phyloP scores from a whole-genome alignment of 331 rosid species.

The Pyracantha coccinea region DNA sequence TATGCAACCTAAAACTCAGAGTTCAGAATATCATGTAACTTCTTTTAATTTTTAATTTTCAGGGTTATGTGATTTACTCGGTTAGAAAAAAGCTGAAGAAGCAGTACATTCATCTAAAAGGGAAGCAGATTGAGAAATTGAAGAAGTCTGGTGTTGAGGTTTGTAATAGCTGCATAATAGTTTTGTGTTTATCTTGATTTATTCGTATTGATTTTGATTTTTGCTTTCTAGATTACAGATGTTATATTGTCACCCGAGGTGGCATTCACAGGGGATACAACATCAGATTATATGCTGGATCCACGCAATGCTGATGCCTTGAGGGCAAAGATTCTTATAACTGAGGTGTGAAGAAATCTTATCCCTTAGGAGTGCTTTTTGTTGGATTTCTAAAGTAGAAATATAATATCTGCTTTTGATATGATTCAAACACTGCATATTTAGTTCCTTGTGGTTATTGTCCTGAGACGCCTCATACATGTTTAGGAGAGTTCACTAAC shows the following conservation, averaged over 20 bases:
- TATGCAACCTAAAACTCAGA: neutral
- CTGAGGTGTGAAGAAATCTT: conserved; percentile 51
- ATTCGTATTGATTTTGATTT: conserved; percentile 14
- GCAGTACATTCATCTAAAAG: conserved; percentile 79
- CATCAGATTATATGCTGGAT: conserved; percentile 80
- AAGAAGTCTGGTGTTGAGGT: conserved; percentile 93
- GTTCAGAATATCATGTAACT: neutral
- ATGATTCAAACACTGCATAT: neutral
- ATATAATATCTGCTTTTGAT: neutral
- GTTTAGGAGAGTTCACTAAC: no score
- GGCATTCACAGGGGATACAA: conserved; percentile 98
- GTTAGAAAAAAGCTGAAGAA: conserved; percentile 91
- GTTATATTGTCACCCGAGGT: conserved; percentile 82
- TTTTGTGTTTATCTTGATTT: conserved; percentile 7
- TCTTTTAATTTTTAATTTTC: conserved; percentile 15
- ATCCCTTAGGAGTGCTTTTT: neutral
- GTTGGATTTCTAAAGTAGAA: neutral
- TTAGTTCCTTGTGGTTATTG: neutral
- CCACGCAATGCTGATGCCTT: conserved; percentile 93
- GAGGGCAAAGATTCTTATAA: conserved; percentile 95
- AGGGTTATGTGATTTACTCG: conserved; percentile 92
- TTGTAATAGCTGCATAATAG: conserved; percentile 22
- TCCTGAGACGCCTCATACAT: no score
- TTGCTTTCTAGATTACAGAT: conserved; percentile 73
- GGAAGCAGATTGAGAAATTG: conserved; percentile 90